Percentiles rank a stretch among this genome's conserved stretches.
Evolutionary conservation across 2,329 filamentous ascomycete genomes (phyloP).

Genomic region (Cytospora leucostoma): DNA sequence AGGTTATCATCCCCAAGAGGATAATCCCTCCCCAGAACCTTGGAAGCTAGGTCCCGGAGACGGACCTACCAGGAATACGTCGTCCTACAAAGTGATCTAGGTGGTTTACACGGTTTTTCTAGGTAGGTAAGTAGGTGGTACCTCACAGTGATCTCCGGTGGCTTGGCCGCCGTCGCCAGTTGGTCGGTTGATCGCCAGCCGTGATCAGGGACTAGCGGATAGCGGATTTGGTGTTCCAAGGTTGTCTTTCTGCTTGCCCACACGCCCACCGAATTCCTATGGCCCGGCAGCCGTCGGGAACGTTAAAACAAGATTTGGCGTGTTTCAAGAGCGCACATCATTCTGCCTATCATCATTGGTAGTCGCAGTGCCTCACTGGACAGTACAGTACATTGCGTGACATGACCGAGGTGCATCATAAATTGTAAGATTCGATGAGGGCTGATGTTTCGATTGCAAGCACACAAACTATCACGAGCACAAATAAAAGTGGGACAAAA

Average conservation of each 20-base stretch:
- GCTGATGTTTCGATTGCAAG: conserved; percentile 2
- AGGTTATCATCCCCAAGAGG: not conserved
- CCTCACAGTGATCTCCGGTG: conserved; percentile 9
- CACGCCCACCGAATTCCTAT: conserved; percentile 4
- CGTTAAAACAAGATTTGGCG: conserved; percentile 22
- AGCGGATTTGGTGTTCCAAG: not conserved
- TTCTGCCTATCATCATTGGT: not conserved
- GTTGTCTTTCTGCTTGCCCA: conserved; percentile 7
- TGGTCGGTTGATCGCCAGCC: conserved; percentile 17
- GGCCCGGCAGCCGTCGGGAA: not conserved
- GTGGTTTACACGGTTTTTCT: too few relatives aligned
- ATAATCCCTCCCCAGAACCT: not conserved
- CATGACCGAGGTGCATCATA: not conserved
- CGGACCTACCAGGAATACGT: not conserved
- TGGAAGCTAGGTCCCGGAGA: not conserved
- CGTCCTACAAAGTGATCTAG: not conserved
- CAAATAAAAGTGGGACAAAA: conserved; percentile 11
- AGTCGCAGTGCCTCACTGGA: not conserved
- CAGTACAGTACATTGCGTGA: not conserved
- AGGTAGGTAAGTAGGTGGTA: not conserved
- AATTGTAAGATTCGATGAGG: not conserved
- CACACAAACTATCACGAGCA: conserved; percentile 3
- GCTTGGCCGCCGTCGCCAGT: conserved; percentile 12
- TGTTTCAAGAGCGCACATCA: conserved; percentile 21
- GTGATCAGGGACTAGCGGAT: conserved; percentile 17